Base-by-base conservation (phyloP, 306 rosid species). In the Abrus precatorius region DNA sequence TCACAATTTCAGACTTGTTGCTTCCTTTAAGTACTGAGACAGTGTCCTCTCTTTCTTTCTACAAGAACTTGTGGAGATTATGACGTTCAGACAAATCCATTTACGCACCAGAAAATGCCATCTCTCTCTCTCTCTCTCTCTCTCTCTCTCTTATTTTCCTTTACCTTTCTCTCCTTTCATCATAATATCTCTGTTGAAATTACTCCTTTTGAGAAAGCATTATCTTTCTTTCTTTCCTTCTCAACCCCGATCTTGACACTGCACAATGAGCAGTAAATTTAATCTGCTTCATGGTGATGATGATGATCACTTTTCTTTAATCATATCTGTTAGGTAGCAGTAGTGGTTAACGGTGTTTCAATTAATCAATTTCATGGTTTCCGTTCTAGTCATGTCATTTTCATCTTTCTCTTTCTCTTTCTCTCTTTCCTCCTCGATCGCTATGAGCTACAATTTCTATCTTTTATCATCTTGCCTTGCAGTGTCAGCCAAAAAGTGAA, bases 311-410 rank as follows among this genome's bases (percentile, higher is more conserved):
- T 66, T 82, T 72, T 69, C 84, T 79, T 84, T 78, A 73, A 66
- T 84, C 86, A 66, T 78, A 34, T 69, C 62, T 74, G 68, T 66
- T 84, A 53, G 59, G 57, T 69, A 32, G 74, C 73, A 74, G 79
- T 69, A 54, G 77, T 43, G 80, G 41, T 81, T 81, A 71, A 69
- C 81, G 90, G 85, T 83, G 86, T 84, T 72, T 49, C 69, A 63
- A 20, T 20, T 20, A 20, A 20, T 20, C 20, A 20, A 36, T 53
- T 56, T 89, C 91, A 90, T 90, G 97, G 91, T 88, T 87, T 91
- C 79, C 84, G 94, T 84, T 89, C 93, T 81, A 79, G 97, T 95
- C 97, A 85, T 1, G 99, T 93, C 99, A 9, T 88, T 93, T 86
- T 95, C 98, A 66, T 10, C 29, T 38, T 9, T 4, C 78, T 45